Percentiles rank a stretch among this genome's conserved stretches.
These are phyloP conservation scores for Vitellaria paradoxa DNA, from an alignment of 179 eudicot genomes.

Conservation along the genomic window DNA sequence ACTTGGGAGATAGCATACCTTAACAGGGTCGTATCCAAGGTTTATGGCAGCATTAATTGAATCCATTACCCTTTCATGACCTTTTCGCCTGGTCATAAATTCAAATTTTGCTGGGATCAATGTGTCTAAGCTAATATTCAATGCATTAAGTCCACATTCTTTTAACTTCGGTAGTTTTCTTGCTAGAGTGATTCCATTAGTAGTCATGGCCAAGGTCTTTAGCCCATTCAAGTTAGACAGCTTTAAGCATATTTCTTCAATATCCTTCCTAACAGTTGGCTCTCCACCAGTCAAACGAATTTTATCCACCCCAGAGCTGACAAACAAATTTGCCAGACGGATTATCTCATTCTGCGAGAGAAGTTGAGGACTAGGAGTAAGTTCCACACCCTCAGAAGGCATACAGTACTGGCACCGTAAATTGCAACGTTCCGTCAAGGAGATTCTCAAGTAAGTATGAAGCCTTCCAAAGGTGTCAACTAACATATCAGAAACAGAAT, in stretches of 20 bases:
- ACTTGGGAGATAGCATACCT: slow-evolving; percentile 40
- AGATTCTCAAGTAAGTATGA: slow-evolving; percentile 89
- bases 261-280: slow-evolving; percentile 86
- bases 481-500: slow-evolving; percentile 64
- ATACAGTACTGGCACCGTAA: slow-evolving; percentile 95
- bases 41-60: slow-evolving; percentile 69
- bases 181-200: slow-evolving; percentile 81
- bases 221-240: slow-evolving; percentile 72
- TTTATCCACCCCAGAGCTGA: slow-evolving; percentile 77
- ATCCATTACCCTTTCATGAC: slow-evolving; percentile 80
- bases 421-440: slow-evolving; percentile 94
- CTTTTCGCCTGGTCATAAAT: slow-evolving; percentile 85
- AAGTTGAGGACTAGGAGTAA: slow-evolving; percentile 60
- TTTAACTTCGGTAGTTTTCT: slow-evolving; percentile 83
- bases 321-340: slow-evolving; percentile 72
- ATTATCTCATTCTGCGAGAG: slow-evolving; percentile 75
- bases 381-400: slow-evolving; percentile 97
- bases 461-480: slow-evolving; percentile 88
- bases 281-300: slow-evolving; percentile 98
- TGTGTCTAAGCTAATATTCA: slow-evolving; percentile 89
- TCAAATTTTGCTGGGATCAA: slow-evolving; percentile 81
- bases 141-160: slow-evolving; percentile 66
- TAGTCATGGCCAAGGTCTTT: slow-evolving; percentile 82
- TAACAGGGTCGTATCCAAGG: slow-evolving; percentile 86
- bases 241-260: slow-evolving; percentile 77